Conservation (phyloP, 2,329 filamentous ascomycete genomes). For the Simplicillium aogashimaense region DNA sequence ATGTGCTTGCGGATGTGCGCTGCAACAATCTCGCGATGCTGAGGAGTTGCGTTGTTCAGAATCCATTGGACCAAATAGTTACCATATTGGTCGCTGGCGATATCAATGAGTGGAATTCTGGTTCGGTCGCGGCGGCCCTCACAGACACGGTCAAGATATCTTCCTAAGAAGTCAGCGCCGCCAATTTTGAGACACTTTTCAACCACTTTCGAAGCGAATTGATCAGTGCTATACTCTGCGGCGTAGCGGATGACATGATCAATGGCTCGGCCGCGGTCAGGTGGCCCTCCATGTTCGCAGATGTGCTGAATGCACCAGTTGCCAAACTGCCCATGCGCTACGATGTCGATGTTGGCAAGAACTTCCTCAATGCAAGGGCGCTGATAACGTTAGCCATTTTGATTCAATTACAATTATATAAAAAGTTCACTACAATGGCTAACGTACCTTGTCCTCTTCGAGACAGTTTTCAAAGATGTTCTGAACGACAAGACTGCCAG, state of each 20-base stretch:
- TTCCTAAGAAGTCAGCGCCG: conserved; percentile 77
- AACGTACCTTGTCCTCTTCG: conserved; percentile 86
- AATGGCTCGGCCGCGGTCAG: conserved; percentile 85
- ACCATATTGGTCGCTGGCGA: conserved; percentile 96
- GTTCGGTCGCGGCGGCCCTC: conserved; percentile 84
- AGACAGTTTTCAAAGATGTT: conserved; percentile 99
- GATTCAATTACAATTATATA: background rate
- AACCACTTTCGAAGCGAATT: conserved; percentile 97
- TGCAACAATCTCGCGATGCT: conserved; percentile 88
- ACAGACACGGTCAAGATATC: conserved; percentile 89
- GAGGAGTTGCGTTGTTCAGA: conserved; percentile 73
- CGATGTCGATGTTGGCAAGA: conserved; percentile 85
- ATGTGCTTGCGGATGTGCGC: conserved; percentile 97
- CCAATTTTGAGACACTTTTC: conserved; percentile 99
- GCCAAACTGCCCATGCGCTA: conserved; percentile 94
- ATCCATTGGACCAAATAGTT: conserved; percentile 99
- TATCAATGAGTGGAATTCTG: conserved; percentile 94
- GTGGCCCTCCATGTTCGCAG: conserved; percentile 87
- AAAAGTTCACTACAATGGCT: background rate
- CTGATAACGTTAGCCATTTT: conserved; percentile 32
- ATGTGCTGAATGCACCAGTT: conserved; percentile 99
- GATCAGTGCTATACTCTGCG: conserved; percentile 96
- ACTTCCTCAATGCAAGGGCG: conserved; percentile 97
- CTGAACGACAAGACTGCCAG: conserved; percentile 93
- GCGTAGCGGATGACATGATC: conserved; percentile 92